A percentile compares a stretch with the other conserved stretches of the same genome.
Evolutionary conservation across 768 basidiomycete species (phyloP).

Genomic region (Tubosaeta brunneosetosa): DNA sequence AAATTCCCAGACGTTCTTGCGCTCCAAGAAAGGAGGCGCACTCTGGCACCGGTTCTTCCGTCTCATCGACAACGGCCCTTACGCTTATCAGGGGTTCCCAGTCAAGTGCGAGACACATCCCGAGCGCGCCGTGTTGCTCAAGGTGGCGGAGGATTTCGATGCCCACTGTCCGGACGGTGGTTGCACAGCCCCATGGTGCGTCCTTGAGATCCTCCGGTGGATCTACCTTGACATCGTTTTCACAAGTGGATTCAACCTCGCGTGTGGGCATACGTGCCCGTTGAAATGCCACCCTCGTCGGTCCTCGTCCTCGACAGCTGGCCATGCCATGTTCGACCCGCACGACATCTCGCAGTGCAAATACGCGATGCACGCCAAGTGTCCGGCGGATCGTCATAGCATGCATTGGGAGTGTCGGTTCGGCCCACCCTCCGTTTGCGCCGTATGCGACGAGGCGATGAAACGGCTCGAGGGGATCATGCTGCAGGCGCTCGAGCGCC

Average conservation of each 20-base stretch:
- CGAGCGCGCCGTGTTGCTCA: constrained; percentile 35
- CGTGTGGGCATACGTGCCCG: constrained; percentile 44
- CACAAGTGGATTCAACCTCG: constrained; percentile 6
- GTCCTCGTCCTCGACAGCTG: constrained; percentile 20
- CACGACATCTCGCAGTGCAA: constrained; percentile 38
- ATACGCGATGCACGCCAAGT: constrained; percentile 32
- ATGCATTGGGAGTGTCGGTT: constrained; percentile 41
- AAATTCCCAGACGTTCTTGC: constrained; percentile 53
- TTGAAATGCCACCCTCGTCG: constrained; percentile 54
- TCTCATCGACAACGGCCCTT: constrained; percentile 7
- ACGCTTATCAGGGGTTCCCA: constrained; percentile 39
- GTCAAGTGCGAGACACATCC: constrained; percentile 53
- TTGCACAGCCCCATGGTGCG: constrained; percentile 55
- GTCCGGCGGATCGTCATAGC: constrained; percentile 41
- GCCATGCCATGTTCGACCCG: not conserved
- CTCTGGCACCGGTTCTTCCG: constrained; percentile 14
- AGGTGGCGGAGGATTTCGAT: constrained; percentile 46
- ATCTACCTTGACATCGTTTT: not conserved
- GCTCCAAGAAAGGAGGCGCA: constrained; percentile 10
- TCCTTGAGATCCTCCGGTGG: not conserved
- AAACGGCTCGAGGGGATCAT: constrained; percentile 36
- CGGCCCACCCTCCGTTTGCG: constrained; percentile 35
- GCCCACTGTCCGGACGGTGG: constrained; percentile 56
- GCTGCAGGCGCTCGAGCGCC: constrained; percentile 33
- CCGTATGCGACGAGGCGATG: constrained; percentile 40